Evolutionary conservation across 1,284 basidiomycete genomes (phyloP), one percentile per base, ranked within the genome.

Genomic region (Cryptococcus jaspeensis): DNA sequence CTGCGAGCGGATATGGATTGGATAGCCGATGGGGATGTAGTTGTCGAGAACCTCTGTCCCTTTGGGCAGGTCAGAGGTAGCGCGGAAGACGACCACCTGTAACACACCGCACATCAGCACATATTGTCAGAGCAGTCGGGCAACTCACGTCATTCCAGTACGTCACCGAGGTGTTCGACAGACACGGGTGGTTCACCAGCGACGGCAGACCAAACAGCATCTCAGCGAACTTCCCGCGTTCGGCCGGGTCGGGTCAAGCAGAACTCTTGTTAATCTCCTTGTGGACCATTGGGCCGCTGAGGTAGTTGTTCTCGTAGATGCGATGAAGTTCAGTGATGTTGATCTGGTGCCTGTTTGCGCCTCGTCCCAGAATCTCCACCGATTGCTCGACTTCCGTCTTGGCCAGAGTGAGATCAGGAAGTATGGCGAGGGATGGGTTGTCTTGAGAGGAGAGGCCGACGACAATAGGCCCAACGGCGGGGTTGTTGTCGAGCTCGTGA

Each of bases 161-260:
- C 7, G 18, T 23, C 18, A 50, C 38, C 20, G 18, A 13, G 9
- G 42, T 28, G 20, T 55, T 55, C 11, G 46, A n/a, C 11, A 47
- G 25, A 28, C 53, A 55, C 5, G 53, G 48, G 39, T 48, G 53
- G 40, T 54, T 54, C 35, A 39, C 35, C 23, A 54, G 28, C 5
- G 53, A 47, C 13, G 37, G 38, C 9, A 54, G 45, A 13, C 53
- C 49, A 16, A 50, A 50, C 35, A 50, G 35, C 49, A 39, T 50
- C 16, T 35, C 40, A 4, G 36, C 37, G 9, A 2, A 4, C 18
- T 50, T 38, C n/a, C n/a, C 35, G 28, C 28, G 28, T 12, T 38
- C 12, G 22, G 32, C 49, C 40, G 40, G 16, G 20, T 41, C 15
- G 8, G 43, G 25, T 32, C 28, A 22, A 41, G 40, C 4, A 7